These are phyloP conservation scores for Fusarium staphyleae DNA, from an alignment of 2,329 filamentous ascomycete species.

Conservation along the genomic window DNA sequence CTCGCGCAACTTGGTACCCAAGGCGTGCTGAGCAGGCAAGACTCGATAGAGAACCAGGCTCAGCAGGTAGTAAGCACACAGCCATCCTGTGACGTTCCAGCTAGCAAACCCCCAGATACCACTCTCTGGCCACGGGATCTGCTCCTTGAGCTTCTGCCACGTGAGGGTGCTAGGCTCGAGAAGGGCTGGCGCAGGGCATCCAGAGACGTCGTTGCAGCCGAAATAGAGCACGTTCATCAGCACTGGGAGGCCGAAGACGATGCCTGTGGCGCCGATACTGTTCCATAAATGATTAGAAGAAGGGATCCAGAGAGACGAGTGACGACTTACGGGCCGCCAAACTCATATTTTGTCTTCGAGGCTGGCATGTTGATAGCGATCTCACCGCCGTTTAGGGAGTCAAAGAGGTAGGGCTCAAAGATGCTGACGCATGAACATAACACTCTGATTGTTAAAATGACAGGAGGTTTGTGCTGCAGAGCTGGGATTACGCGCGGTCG, in stretches of 20 bases:
- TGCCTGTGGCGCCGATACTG: slow-evolving; percentile 74
- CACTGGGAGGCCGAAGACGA: slow-evolving; percentile 79
- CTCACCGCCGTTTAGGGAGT: background rate
- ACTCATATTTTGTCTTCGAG: slow-evolving; percentile 40
- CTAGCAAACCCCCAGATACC: slow-evolving; percentile 73
- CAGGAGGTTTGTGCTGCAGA: too few relatives aligned
- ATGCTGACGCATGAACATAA: too few relatives aligned
- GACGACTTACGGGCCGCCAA: slow-evolving; percentile 45
- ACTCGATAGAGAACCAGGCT: slow-evolving; percentile 75
- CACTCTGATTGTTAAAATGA: too few relatives aligned
- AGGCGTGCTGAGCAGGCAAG: slow-evolving; percentile 72
- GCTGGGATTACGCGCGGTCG: too few relatives aligned
- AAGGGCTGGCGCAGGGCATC: slow-evolving; percentile 82
- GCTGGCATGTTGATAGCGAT: slow-evolving; percentile 17
- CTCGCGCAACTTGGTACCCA: slow-evolving; percentile 71
- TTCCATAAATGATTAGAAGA: background rate
- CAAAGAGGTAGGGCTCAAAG: too few relatives aligned
- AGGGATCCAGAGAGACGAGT: background rate
- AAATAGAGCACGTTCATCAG: slow-evolving; percentile 78
- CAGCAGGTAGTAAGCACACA: slow-evolving; percentile 76
- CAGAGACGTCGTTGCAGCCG: slow-evolving; percentile 85
- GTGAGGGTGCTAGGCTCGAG: slow-evolving; percentile 72
- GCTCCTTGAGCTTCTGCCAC: slow-evolving; percentile 71
- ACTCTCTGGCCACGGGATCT: slow-evolving; percentile 77
- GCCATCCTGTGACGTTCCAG: slow-evolving; percentile 69